Percentiles rank a stretch among this genome's conserved stretches.
phyloP scores from a whole-genome alignment of 2,329 filamentous ascomycete genomes.

The Neofusicoccum umdonicola region DNA sequence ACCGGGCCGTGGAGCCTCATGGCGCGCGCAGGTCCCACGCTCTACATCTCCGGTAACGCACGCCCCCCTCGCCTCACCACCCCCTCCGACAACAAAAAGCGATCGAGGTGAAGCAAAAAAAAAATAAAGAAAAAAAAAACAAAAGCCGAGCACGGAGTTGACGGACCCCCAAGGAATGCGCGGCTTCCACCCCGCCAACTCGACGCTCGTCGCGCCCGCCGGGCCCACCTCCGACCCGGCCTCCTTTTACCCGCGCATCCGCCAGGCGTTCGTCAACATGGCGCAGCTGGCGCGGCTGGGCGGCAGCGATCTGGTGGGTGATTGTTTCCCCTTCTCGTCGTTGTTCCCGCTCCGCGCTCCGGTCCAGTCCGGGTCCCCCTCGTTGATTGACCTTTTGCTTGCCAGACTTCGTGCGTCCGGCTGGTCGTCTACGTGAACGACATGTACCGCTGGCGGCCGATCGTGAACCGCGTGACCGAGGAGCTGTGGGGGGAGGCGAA shows the following conservation, averaged over 20 bases:
- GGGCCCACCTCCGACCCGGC: neutral
- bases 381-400: too few relatives aligned
- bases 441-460: constrained; percentile 34
- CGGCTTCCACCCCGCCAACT: constrained; percentile 32
- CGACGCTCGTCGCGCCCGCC: constrained; percentile 27
- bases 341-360: too few relatives aligned
- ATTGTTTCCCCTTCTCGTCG: too few relatives aligned
- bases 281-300: constrained; percentile 29
- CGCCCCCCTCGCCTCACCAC: too few relatives aligned
- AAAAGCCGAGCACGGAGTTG: neutral
- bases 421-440: constrained; percentile 35
- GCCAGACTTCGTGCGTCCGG: constrained; percentile 19
- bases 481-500: constrained; percentile 32
- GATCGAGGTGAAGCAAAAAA: too few relatives aligned
- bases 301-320: constrained; percentile 24
- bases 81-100: too few relatives aligned
- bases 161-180: constrained; percentile 27
- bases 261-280: constrained; percentile 35
- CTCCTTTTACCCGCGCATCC: constrained; percentile 28
- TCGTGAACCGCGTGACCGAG: constrained; percentile 32
- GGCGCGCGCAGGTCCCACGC: constrained; percentile 26
- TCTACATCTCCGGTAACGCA: constrained; percentile 28
- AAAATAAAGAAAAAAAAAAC: neutral
- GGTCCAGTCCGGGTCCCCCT: too few relatives aligned
- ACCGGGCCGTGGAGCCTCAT: constrained; percentile 21